A percentile compares a stretch with the other conserved stretches of the same genome.
Conservation (phyloP, 148 eudicot genomes). For the Rhododendron ferrugineum region DNA sequence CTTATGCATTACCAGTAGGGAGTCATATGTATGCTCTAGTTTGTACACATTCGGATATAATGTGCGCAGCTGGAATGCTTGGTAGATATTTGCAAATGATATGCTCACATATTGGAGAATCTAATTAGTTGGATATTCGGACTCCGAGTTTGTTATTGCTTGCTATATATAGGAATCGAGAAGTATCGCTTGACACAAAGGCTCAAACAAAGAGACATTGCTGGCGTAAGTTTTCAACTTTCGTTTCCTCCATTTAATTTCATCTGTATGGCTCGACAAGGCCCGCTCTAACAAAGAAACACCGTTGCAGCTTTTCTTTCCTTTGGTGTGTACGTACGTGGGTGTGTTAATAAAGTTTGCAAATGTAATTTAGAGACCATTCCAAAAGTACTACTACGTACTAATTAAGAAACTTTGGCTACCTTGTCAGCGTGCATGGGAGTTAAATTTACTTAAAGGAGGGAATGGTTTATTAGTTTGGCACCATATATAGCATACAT, state of each 20-base stretch:
- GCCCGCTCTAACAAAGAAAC: not conserved
- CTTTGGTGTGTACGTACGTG: not conserved
- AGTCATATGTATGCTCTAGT: no score
- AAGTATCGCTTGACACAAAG: not conserved
- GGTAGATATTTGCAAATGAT: no score
- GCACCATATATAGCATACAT: no score
- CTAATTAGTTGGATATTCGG: no score
- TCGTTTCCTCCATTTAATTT: not conserved
- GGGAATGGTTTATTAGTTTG: no score
- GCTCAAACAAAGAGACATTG: not conserved
- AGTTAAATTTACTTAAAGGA: not conserved
- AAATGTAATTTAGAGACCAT: not conserved
- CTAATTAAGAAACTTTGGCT: not conserved
- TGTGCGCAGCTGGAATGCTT: no score
- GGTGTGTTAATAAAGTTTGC: not conserved
- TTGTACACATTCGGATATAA: no score
- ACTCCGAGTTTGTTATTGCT: no score
- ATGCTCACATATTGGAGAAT: no score
- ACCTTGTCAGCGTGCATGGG: not conserved
- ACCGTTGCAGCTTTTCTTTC: not conserved
- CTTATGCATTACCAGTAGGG: no score
- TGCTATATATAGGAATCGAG: not conserved
- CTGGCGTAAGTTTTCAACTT: not conserved
- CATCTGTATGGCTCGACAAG: constrained; percentile 5
- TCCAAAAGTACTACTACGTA: not conserved